Percentiles rank a stretch among this genome's conserved stretches.
Evolutionary conservation across 2,329 filamentous ascomycete genomes (phyloP).

Genomic region (Trichoderma atroviride): DNA sequence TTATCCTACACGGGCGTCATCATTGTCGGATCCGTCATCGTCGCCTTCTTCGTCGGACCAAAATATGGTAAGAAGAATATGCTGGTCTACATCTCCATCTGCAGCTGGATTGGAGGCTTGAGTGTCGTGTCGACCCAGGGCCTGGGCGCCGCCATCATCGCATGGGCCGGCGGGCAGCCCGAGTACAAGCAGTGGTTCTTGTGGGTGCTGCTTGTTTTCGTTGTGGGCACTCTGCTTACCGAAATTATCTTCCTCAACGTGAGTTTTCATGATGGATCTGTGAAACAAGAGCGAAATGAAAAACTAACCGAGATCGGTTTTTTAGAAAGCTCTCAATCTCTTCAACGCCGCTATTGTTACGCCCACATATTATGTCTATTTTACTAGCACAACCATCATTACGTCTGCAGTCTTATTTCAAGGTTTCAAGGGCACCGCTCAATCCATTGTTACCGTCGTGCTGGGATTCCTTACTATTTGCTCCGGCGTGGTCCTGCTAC

Average conservation of each 20-base stretch:
- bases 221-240: constrained; percentile 82
- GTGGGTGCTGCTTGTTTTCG: constrained; percentile 89
- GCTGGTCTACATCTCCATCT: constrained; percentile 96
- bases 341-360: constrained; percentile 97
- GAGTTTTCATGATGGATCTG: constrained; percentile 46
- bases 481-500: constrained; percentile 84
- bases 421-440: constrained; percentile 85
- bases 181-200: constrained; percentile 99
- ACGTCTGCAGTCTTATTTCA: constrained; percentile 90
- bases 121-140: constrained; percentile 96
- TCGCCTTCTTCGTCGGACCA: constrained; percentile 80
- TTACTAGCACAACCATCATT: constrained; percentile 92
- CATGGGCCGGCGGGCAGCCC: constrained; percentile 75
- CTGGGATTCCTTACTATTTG: constrained; percentile 95
- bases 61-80: constrained; percentile 95
- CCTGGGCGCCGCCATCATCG: constrained; percentile 85
- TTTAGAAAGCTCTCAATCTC: constrained; percentile 93
- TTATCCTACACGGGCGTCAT: constrained; percentile 82
- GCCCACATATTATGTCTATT: constrained; percentile 98
- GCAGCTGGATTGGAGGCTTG: constrained; percentile 89
- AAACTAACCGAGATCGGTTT: neutral
- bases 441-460: constrained; percentile 83
- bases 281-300: neutral
- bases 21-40: constrained; percentile 69
- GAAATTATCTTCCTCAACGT: constrained; percentile 97